These are phyloP conservation scores for Chaetoscypha palmicola DNA, from an alignment of 2,329 filamentous ascomycete species.

Conservation along the genomic window DNA sequence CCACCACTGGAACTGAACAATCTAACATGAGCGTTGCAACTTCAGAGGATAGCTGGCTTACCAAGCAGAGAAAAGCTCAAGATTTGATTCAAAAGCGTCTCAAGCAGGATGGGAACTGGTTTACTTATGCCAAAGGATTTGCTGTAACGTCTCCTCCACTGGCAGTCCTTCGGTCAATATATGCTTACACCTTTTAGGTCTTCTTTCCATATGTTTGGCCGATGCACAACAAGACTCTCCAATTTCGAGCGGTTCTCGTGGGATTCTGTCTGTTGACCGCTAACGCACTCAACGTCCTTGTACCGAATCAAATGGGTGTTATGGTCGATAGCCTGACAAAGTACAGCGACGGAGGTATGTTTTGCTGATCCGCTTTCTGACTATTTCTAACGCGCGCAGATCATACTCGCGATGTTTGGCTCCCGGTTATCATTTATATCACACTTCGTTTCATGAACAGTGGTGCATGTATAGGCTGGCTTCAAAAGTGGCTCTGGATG, in stretches of 20 bases:
- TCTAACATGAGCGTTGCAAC: constrained; percentile 16
- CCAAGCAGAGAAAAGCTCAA: constrained; percentile 44
- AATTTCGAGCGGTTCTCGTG: constrained; percentile 61
- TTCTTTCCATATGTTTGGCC: constrained; percentile 79
- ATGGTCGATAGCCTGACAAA: constrained; percentile 63
- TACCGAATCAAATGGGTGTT: constrained; percentile 75
- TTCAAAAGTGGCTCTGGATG: constrained; percentile 45
- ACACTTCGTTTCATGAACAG: constrained; percentile 42
- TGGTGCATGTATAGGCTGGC: constrained; percentile 42
- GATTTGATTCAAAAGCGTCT: constrained; percentile 60
- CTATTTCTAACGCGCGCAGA: constrained; percentile 13
- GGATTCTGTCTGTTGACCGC: constrained; percentile 60
- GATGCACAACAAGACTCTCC: constrained; percentile 55
- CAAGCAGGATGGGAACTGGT: constrained; percentile 69
- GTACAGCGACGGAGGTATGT: constrained; percentile 28
- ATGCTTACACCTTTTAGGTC: constrained; percentile 38
- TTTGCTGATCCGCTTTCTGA: neutral
- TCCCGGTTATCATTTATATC: constrained; percentile 45
- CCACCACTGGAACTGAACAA: constrained; percentile 14
- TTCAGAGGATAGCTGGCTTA: constrained; percentile 49
- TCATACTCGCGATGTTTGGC: constrained; percentile 41
- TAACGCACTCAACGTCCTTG: constrained; percentile 67
- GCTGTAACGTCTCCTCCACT: constrained; percentile 33
- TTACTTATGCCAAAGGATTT: constrained; percentile 70
- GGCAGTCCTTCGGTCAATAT: neutral